Percentiles rank a stretch among this genome's conserved stretches.
Evolutionary conservation across 1,284 basidiomycete genomes (phyloP).

Genomic region (Xerocomus amazonicus): DNA sequence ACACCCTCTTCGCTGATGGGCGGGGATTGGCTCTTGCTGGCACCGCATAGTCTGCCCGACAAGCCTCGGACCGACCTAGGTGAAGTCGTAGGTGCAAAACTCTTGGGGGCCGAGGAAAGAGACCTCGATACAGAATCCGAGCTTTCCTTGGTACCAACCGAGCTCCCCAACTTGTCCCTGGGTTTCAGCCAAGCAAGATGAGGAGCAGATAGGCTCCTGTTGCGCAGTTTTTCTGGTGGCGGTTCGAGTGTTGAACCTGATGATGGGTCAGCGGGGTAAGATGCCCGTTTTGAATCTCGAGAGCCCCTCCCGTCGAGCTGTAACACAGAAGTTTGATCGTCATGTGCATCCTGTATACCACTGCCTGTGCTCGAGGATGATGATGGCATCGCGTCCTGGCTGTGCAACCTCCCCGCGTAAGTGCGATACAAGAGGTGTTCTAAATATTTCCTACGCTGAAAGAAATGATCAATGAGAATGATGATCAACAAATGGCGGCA

Average conservation of each 20-base stretch:
- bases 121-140: slow-evolving; percentile 7
- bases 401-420: slow-evolving; percentile 60
- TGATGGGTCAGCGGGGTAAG: slow-evolving; percentile 14
- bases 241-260: slow-evolving; percentile 8
- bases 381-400: slow-evolving; percentile 56
- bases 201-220: slow-evolving; percentile 69
- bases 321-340: slow-evolving; percentile 2
- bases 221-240: slow-evolving; percentile 41
- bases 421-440: slow-evolving; percentile 68
- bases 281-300: slow-evolving; percentile 21
- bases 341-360: background rate
- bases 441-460: slow-evolving; percentile 66
- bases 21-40: slow-evolving; percentile 21
- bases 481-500: background rate
- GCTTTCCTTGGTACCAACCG: slow-evolving; percentile 13
- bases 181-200: slow-evolving; percentile 63
- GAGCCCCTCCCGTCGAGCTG: slow-evolving; percentile 6
- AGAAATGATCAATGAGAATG: background rate
- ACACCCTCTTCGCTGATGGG: slow-evolving; percentile 10
- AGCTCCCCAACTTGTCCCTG: slow-evolving; percentile 18
- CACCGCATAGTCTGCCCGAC: slow-evolving; percentile 21
- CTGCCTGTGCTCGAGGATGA: slow-evolving; percentile 4
- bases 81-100: background rate
- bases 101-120: slow-evolving; percentile 18
- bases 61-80: slow-evolving; percentile 19